These are phyloP conservation scores for Sphagnum tenellum DNA, from an alignment of 225 moss, liverwort and hornwort species.

Conservation along the genomic window DNA sequence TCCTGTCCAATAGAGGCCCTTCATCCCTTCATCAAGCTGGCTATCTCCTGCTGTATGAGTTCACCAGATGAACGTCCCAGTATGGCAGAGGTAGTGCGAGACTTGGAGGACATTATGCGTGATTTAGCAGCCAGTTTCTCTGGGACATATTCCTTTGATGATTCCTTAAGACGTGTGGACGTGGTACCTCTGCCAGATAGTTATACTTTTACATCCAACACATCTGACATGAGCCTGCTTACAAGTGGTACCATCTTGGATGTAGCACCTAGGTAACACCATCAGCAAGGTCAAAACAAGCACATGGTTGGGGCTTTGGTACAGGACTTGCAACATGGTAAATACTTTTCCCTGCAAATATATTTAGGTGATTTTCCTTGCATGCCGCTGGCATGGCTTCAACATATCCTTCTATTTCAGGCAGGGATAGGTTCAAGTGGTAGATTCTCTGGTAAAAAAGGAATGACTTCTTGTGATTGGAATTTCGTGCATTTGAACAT, in stretches of 20 bases:
- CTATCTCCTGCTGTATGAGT: slow-evolving; percentile 34
- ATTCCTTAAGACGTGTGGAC: slow-evolving; percentile 11
- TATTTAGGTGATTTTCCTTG: too few species aligned
- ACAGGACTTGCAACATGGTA: too few species aligned
- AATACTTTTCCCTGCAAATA: too few species aligned
- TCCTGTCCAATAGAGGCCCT: slow-evolving; percentile 35
- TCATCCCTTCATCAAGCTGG: slow-evolving; percentile 38
- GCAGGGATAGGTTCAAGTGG: too few species aligned
- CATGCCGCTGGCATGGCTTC: too few species aligned
- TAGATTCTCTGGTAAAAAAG: too few species aligned
- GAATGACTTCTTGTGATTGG: too few species aligned
- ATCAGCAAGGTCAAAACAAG: neutral
- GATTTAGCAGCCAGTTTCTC: slow-evolving; percentile 13
- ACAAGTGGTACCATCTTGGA: slow-evolving; percentile 36
- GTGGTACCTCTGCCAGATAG: neutral
- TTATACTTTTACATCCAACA: slow-evolving; percentile 1
- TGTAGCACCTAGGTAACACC: slow-evolving; percentile 27
- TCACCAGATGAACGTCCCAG: slow-evolving; percentile 49
- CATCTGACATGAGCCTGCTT: slow-evolving; percentile 17
- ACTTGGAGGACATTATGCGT: slow-evolving; percentile 59
- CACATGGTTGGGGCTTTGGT: too few species aligned
- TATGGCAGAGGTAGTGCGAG: slow-evolving; percentile 68
- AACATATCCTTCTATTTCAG: too few species aligned
- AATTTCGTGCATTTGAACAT: too few species aligned
- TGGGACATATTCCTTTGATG: slow-evolving; percentile 9